Base-by-base conservation (phyloP, 1,284 basidiomycete species). In the Cutaneotrichosporon sp. region DNA sequence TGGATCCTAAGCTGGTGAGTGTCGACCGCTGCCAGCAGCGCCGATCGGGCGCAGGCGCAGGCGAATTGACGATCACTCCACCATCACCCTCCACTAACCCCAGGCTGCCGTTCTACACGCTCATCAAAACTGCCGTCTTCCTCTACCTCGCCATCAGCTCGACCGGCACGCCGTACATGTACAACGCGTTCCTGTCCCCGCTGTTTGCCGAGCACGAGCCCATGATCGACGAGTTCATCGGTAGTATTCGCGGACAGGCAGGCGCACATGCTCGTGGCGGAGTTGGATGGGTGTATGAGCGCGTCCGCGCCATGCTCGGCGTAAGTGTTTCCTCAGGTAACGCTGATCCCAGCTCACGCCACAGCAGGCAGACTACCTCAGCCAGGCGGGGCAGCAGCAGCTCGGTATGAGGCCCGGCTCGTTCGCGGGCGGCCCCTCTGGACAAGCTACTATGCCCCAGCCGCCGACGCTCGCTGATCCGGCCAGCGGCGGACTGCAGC, bases 101-200 rank as follows among this genome's bases (percentile, higher is more conserved):
- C 64, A 91, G 90, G 89, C 76, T 91, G 55, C 90, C 90, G 4
- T 89, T 91, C 77, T 92, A 91, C 76, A 89, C 87, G 83, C 85
- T 91, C 71, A 64, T 86, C 69, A 89, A 90, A 72, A 88, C 87
- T 9, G 36, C 86, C 13, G 85, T 91, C 75, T 81, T 92, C 32
- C 82, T 91, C 31, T 91, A 88, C 81, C 79, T 91, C 50, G 83
- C 89, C 3, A 83, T 91, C 5, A 89, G 89, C 14, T 87, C 90
- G 80, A 63, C 91, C 89, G 90, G 89, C 62, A 88, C 89, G 8
- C 86, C 86, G 1, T 90, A 87, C 80, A 80, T 92, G 63, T 92
- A 89, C 80, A 81, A 83, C 62, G 81, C 82, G 6, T 86, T 87
- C 74, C 76, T 91, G 16, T 84, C 86, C 52, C 90, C 90, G 0